Percentiles rank a stretch among this genome's conserved stretches.
phyloP scores from a whole-genome alignment of 108 stramenopile species.

The Licmophora abbreviata region DNA sequence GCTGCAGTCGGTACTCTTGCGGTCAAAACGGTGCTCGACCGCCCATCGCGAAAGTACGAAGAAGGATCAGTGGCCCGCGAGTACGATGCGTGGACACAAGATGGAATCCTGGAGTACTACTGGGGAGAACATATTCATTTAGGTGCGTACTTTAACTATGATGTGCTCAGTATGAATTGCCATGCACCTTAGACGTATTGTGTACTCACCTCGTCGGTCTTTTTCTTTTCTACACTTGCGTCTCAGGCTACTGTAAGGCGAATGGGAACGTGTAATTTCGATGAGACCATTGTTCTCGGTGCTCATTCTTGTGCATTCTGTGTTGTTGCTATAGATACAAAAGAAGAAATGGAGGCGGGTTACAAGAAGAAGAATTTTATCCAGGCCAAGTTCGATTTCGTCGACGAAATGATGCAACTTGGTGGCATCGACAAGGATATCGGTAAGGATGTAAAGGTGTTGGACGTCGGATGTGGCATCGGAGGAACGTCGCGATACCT shows the following conservation, averaged over 20 bases:
- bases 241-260: slow-evolving; percentile 10
- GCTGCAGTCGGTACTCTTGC: slow-evolving; percentile 57
- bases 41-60: slow-evolving; percentile 72
- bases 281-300: background rate
- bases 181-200: too few species aligned
- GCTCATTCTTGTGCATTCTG: background rate
- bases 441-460: slow-evolving; percentile 63
- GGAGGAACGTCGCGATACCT: slow-evolving; percentile 93
- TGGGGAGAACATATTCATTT: slow-evolving; percentile 99
- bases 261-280: background rate
- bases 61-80: slow-evolving; percentile 59
- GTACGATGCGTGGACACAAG: slow-evolving; percentile 90
- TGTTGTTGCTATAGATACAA: too few species aligned
- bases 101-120: slow-evolving; percentile 96
- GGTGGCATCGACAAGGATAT: slow-evolving; percentile 53
- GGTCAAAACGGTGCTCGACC: slow-evolving; percentile 59
- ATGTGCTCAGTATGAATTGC: slow-evolving; percentile 27
- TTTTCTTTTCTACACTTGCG: too few species aligned
- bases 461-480: slow-evolving; percentile 97
- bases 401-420: slow-evolving; percentile 96
- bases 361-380: slow-evolving; percentile 87
- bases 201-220: too few species aligned
- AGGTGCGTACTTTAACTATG: slow-evolving; percentile 94
- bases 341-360: slow-evolving; percentile 47
- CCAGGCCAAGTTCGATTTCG: slow-evolving; percentile 93